Base-by-base conservation (phyloP, 805 yeast species). In the Nadsonia fulvescens region DNA sequence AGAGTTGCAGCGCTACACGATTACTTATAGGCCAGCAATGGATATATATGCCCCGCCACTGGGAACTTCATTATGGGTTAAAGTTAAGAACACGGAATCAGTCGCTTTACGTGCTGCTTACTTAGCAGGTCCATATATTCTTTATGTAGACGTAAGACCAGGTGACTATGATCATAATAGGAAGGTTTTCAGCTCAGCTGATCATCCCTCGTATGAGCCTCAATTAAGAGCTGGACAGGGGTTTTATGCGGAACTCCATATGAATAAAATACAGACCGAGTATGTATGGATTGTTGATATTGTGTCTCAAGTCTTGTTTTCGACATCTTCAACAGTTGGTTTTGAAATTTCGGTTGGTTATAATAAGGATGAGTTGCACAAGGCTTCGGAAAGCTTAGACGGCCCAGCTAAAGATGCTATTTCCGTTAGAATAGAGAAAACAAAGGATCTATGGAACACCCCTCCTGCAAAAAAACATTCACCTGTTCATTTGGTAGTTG, bases 251-350 rank as follows among this genome's bases (percentile, higher is more conserved):
- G 54, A 53, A 30, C 50, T 78, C 14, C 37, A 47, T 10, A 43
- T 75, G 37, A 69, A 65, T 42, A 47, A 37, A 4, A 32, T 34
- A 9, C 38, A 44, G 12, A 34, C 33, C 14, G 42, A 51, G 5
- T 71, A 76, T 44, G 55, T 58, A 8, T 86, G 95, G 95, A 57
- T 61, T 0, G 62, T 86, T 3, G 94, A 86, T 44, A 67, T 83
- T 4, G 56, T 72, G 3, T 70, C 83, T 2, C 96, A 89, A 46
- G 61, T 78, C 39, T 54, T 86, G 12, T 76, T 89, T 38, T 66
- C 73, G 10, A 56, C 71, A 4, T 54, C 66, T 2, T 74, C 83
- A 4, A 67, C 56, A n/a, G 66, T 82, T 5, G 62, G 67, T 27
- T 82, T 67, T 46, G 74, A 68, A 31, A 42, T 89, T 2, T 41